Evolutionary conservation across 495 filamentous ascomycete species (phyloP), one percentile per base, ranked within the genome.

Genomic region (Friedmanniomyces simplex): DNA sequence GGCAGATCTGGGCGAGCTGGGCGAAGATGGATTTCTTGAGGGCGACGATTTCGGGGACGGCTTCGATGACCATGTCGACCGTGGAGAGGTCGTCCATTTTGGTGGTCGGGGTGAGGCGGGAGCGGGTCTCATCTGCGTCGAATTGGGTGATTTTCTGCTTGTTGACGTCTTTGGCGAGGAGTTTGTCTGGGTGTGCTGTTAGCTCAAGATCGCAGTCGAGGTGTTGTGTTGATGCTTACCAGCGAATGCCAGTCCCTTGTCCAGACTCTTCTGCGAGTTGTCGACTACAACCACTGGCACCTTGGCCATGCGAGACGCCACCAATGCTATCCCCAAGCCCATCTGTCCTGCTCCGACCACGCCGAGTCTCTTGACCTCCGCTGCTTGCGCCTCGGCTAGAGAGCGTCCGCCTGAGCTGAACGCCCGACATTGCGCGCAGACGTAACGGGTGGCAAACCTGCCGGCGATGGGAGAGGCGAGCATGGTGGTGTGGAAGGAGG

Each of bases 61-160:
- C 93, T 74, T 99, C 93, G 69, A 99, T 96, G 30, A 97, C 82
- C 68, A 97, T 96, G 76, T 99, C 93, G n/a, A 86, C 84, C 4
- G 80, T 77, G n/a, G 80, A 80, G 16, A 97, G 83, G 57, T 83
- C 79, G 30, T 91, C 86, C 66, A 97, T 80, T 4, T 80, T 79
- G 3, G 88, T 87, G 41, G 80, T 83, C 12, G 89, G 73, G 0
- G 67, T 74, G 43, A 99, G 78, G 16, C 83, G 84, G 30, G 77
- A 76, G 22, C 85, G 82, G 37, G 82, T 79, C 18, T 78, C 75
- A 63, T 87, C 82, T 12, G 93, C 88, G 56, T 87, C 82, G 25
- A 84, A 81, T 63, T 86, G 82, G 2, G 89, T 87, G 60, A 97
- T 79, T 42, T 85, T 81, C 41, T 85, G 73, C 70, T 96, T 99